Evolutionary conservation across 2,329 filamentous ascomycete genomes (phyloP), one percentile per base, ranked within the genome.

Genomic region (Microthyrium microscopicum): DNA sequence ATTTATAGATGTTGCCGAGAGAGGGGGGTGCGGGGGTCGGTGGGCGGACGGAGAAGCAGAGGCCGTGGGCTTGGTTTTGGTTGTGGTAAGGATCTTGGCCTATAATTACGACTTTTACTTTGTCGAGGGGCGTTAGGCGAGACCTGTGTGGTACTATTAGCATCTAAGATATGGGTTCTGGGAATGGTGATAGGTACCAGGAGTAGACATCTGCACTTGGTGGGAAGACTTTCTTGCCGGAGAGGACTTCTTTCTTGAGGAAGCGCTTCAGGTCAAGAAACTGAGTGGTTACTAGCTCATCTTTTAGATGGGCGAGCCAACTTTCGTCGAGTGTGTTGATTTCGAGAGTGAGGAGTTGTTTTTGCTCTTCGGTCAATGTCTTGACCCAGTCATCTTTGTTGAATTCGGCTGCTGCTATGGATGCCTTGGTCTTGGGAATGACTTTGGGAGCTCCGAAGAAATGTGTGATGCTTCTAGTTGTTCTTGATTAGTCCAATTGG

Each of bases 61-160:
- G 74, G 27, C 89, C 89, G 55, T 95, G 89, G 32, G 89, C 89
- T 64, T 98, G 89, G 55, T 91, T 91, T 53, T 73, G 55, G 53
- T 92, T 92, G 62, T 98, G 89, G 56, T 98, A 98, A 3, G 89
- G 89, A 53, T 98, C 89, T 60, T 98, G 89, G 42, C 89, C 89
- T 35, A 95, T 57, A 49, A 98, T 84, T 39, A 98, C 85, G 37
- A 80, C 79, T 55, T 92, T 93, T 53, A 95, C 85, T 11, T 67
- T 77, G 59, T 77, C 62, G 45, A 98, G 75, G 5, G 89, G 85
- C 1, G 87, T 94, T 54, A 92, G 79, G 18, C 84, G 79, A 39
- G 87, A 94, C 87, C 87, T 94, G 38, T 20, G 9, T 16, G 16
- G 28, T 30, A 17, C 12, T 18, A 25, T 31, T 24, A 36, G 20